Evolutionary conservation across 768 basidiomycete species (phyloP).

Genomic region (Calocybe cyanea): DNA sequence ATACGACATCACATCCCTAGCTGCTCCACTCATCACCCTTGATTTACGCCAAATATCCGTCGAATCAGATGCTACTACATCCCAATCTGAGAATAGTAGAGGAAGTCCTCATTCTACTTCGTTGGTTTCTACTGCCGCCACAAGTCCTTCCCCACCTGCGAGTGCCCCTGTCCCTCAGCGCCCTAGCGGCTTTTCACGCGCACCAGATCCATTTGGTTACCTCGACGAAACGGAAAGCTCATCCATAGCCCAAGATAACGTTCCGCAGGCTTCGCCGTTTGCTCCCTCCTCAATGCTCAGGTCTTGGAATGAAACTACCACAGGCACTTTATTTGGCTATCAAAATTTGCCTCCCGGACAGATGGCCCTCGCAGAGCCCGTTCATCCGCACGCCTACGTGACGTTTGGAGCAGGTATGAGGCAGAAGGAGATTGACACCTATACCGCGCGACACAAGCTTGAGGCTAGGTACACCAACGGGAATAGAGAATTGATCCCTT

Average conservation of each 20-base stretch:
- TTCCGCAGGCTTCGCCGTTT: conserved; percentile 21
- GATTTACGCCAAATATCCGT: conserved; percentile 12
- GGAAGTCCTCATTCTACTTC: conserved; percentile 8
- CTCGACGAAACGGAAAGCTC: conserved; percentile 37
- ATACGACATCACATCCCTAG: background rate
- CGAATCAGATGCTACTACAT: conserved; percentile 17
- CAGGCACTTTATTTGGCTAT: conserved; percentile 24
- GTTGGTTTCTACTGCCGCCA: conserved; percentile 23
- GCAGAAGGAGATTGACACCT: conserved; percentile 82
- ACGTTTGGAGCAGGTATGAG: conserved; percentile 84
- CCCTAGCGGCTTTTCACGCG: conserved; percentile 14
- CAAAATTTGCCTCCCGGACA: conserved; percentile 24
- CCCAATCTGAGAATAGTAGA: conserved; percentile 16
- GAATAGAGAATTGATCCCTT: conserved; percentile 56
- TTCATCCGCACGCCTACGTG: conserved; percentile 72
- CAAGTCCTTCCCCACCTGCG: conserved; percentile 24
- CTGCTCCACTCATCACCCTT: background rate
- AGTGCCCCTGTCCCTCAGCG: conserved; percentile 5
- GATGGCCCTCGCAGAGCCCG: conserved; percentile 50
- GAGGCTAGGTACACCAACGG: conserved; percentile 53
- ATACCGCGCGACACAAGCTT: conserved; percentile 64
- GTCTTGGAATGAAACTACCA: conserved; percentile 27
- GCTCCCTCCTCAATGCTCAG: conserved; percentile 31
- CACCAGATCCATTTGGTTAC: conserved; percentile 60
- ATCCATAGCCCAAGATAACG: conserved; percentile 24